Evolutionary conservation across 2,329 filamentous ascomycete genomes (phyloP).

Genomic region (Pseudogymnoascus sp.): DNA sequence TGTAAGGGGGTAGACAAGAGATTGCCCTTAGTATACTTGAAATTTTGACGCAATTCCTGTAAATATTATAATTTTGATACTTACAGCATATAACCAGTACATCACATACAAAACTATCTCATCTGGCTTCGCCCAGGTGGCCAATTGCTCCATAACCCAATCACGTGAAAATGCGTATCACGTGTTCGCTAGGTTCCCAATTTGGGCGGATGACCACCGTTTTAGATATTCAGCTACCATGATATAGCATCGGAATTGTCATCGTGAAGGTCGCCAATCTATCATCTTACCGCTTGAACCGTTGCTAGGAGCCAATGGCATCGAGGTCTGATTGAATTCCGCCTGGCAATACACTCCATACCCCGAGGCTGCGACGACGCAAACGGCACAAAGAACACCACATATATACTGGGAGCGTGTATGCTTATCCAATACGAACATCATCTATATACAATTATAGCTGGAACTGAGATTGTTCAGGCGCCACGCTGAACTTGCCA

Average conservation of each 20-base stretch:
- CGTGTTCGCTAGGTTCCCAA: neutral
- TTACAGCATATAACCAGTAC: too few species aligned
- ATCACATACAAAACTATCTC: neutral
- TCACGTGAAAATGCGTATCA: neutral
- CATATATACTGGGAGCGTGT: neutral
- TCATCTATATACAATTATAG: neutral
- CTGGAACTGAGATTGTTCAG: neutral
- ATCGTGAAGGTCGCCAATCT: neutral
- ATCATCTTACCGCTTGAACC: neutral
- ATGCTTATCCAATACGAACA: neutral
- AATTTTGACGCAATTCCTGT: neutral
- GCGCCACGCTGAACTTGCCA: neutral
- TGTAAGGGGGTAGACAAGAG: neutral
- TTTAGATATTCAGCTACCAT: slow-evolving; percentile 1
- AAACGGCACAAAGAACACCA: neutral
- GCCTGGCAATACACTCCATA: neutral
- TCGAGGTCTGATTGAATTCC: neutral
- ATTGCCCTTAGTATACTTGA: neutral
- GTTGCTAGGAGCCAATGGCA: neutral
- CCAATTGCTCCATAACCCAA: neutral
- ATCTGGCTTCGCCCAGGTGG: neutral
- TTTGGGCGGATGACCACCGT: neutral
- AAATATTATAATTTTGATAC: neutral
- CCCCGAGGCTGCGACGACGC: neutral
- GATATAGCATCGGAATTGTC: neutral